Percentiles rank a stretch among this genome's conserved stretches.
phyloP scores from a whole-genome alignment of 139 green algal genomes.

The Micractinium conductrix region DNA sequence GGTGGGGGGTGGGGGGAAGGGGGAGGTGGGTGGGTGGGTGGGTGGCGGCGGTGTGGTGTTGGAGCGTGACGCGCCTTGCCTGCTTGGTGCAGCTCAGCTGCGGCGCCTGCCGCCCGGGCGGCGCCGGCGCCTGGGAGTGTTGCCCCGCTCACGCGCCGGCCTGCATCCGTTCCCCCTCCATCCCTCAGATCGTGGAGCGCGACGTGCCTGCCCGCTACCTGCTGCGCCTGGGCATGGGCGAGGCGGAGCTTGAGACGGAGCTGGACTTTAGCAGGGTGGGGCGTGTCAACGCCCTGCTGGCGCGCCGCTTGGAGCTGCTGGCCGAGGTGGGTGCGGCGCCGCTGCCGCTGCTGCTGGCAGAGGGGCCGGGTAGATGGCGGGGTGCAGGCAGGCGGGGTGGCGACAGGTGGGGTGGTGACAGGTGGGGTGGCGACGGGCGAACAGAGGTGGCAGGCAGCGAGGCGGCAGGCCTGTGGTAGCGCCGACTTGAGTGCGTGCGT shows the following conservation, averaged over 20 bases:
- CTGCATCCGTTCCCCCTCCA: constrained; percentile 55
- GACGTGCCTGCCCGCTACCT: constrained; percentile 88
- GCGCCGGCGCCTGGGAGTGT: no score
- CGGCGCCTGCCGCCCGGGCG: no score
- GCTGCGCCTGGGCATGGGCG: constrained; percentile 94
- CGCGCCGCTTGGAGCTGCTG: constrained; percentile 88
- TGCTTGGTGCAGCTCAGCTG: no score
- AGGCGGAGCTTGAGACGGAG: constrained; percentile 92
- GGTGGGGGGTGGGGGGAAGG: neutral
- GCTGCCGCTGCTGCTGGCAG: neutral
- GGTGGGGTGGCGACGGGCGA: no score
- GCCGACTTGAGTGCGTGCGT: no score
- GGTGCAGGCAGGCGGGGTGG: no score
- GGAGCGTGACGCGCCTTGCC: no score
- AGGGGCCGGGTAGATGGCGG: no score
- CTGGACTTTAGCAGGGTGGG: constrained; percentile 87
- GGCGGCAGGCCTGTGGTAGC: no score
- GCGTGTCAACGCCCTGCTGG: constrained; percentile 96
- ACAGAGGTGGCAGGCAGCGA: neutral
- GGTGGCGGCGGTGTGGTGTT: no score
- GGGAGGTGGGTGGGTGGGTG: neutral
- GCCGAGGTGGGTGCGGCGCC: constrained; percentile 59
- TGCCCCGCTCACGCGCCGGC: neutral
- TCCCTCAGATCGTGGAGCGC: constrained; percentile 88
- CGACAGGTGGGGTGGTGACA: no score